These are phyloP conservation scores for Fusarium paranaense DNA, from an alignment of 2,329 filamentous ascomycete genomes.

Conservation along the genomic window DNA sequence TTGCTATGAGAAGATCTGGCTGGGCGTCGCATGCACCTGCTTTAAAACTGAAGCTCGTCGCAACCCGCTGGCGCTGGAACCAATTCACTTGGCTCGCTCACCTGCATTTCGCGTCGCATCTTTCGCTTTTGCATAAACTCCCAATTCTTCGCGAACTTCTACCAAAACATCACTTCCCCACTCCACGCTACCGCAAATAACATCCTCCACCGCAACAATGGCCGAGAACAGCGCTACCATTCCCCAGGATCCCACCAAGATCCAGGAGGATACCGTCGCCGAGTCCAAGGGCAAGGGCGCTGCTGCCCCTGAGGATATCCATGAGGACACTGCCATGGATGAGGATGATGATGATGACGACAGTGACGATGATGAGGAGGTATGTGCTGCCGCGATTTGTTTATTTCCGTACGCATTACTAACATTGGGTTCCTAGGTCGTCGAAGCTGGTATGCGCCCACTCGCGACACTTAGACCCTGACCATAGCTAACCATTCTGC, in stretches of 20 bases:
- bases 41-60: constrained; percentile 45
- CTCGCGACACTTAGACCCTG: constrained; percentile 8
- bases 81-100: constrained; percentile 44
- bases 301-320: constrained; percentile 63
- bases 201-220: constrained; percentile 51
- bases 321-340: constrained; percentile 75
- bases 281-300: constrained; percentile 92
- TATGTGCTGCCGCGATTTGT: constrained; percentile 21
- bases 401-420: constrained; percentile 28
- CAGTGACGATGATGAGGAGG: constrained; percentile 51
- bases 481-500: constrained; percentile 43
- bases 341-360: constrained; percentile 74
- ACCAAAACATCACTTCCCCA: constrained; percentile 15
- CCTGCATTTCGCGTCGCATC: constrained; percentile 41
- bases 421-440: constrained; percentile 42
- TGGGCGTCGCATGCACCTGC: constrained; percentile 39
- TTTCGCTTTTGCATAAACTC: constrained; percentile 34
- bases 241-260: constrained; percentile 57
- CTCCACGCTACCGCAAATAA: neutral
- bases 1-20: constrained; percentile 46
- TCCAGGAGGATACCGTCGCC: constrained; percentile 53
- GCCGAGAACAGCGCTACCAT: constrained; percentile 63
- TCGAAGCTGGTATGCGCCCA: constrained; percentile 45
- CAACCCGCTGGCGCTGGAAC: constrained; percentile 24
- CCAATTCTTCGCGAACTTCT: constrained; percentile 25